Percentiles rank a stretch among this genome's conserved stretches.
Evolutionary conservation across 1,284 basidiomycete genomes (phyloP).

Genomic region (Apiotrichum akiyoshidainum): DNA sequence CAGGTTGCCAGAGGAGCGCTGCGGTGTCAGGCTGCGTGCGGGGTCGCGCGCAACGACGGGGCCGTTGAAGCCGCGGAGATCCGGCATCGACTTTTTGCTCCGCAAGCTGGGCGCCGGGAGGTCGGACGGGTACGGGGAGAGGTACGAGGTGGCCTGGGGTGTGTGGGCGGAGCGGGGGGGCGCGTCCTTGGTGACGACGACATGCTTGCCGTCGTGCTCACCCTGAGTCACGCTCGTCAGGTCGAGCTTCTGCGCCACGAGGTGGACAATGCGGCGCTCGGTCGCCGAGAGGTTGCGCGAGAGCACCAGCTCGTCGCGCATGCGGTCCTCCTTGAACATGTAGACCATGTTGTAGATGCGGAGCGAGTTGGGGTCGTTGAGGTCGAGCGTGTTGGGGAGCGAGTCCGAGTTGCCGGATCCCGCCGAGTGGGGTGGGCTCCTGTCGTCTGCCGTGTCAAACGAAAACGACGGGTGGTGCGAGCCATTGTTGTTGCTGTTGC

Average conservation of each 20-base stretch:
- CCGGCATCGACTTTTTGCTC: constrained; percentile 92
- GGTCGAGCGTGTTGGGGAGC: constrained; percentile 71
- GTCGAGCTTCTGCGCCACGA: constrained; percentile 92
- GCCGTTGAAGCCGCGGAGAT: constrained; percentile 52
- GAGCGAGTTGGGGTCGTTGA: constrained; percentile 91
- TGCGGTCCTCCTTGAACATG: constrained; percentile 95
- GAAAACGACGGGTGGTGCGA: constrained; percentile 54
- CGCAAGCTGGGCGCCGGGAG: constrained; percentile 65
- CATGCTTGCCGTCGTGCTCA: constrained; percentile 86
- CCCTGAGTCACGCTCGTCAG: constrained; percentile 92
- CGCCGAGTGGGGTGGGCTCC: constrained; percentile 60
- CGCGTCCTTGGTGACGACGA: constrained; percentile 68
- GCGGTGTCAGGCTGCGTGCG: constrained; percentile 71
- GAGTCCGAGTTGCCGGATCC: constrained; percentile 45
- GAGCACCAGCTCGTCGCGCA: constrained; percentile 96
- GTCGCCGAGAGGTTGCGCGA: constrained; percentile 77
- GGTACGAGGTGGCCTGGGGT: constrained; percentile 60
- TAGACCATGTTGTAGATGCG: constrained; percentile 97
- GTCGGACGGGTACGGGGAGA: constrained; percentile 51
- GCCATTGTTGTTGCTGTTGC: constrained; percentile 53
- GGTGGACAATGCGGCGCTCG: constrained; percentile 87
- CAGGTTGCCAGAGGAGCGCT: constrained; percentile 85
- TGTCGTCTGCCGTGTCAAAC: constrained; percentile 20
- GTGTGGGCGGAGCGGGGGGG: constrained; percentile 52
- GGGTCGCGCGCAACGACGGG: constrained; percentile 71